Evolutionary conservation across 495 filamentous ascomycete species (phyloP).

Genomic region (Penicillium crystallinum): DNA sequence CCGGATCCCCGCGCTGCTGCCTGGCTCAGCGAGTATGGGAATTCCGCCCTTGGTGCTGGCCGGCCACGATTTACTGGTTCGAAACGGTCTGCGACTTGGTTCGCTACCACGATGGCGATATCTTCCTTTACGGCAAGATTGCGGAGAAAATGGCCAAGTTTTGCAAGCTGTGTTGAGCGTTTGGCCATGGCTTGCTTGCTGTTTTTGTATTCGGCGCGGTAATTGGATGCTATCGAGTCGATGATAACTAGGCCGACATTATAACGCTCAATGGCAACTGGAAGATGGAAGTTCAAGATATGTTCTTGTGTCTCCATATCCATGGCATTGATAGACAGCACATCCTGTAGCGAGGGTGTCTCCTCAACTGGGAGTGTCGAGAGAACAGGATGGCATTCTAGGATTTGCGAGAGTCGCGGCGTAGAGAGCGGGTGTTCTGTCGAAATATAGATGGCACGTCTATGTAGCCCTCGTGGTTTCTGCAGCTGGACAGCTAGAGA

Average conservation of each 20-base stretch:
- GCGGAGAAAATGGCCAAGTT: conserved; percentile 70
- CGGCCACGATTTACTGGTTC: conserved; percentile 20
- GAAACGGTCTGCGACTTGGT: conserved; percentile 94
- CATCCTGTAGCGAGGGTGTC: conserved; percentile 59
- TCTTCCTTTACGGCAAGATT: conserved; percentile 65
- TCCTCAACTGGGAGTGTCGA: conserved; percentile 38
- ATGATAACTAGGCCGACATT: conserved; percentile 76
- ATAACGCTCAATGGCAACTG: conserved; percentile 70
- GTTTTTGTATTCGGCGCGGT: conserved; percentile 70
- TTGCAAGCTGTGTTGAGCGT: conserved; percentile 64
- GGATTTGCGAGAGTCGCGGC: conserved; percentile 70
- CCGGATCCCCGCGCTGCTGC: conserved; percentile 14
- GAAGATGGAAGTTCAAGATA: conserved; percentile 86
- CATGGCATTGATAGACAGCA: conserved; percentile 76
- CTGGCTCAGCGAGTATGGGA: conserved; percentile 15
- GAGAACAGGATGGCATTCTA: conserved; percentile 60
- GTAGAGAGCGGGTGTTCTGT: conserved; percentile 85
- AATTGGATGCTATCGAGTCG: conserved; percentile 92
- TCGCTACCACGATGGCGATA: conserved; percentile 84
- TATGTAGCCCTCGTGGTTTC: conserved; percentile 60
- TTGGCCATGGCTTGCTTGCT: conserved; percentile 32
- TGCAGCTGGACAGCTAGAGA: conserved; percentile 78
- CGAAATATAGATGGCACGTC: conserved; percentile 83
- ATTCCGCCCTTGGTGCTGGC: conserved; percentile 4
- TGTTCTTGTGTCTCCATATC: conserved; percentile 96